Percentiles rank a stretch among this genome's conserved stretches.
Conservation (phyloP, 768 basidiomycete species). For the Paxillus rubicundulus region DNA sequence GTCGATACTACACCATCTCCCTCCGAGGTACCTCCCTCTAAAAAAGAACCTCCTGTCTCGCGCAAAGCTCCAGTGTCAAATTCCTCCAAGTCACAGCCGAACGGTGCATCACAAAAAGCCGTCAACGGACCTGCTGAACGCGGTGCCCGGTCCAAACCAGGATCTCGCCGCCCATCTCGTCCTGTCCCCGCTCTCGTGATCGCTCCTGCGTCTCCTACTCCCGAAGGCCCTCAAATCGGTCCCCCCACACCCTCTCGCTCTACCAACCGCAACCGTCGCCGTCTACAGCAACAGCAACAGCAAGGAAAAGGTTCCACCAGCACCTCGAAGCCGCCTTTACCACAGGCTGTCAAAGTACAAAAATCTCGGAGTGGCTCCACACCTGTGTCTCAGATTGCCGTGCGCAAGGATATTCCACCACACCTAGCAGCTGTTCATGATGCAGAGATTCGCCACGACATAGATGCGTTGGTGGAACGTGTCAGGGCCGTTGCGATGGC, state of each 20-base stretch:
- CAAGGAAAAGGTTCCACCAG: constrained; percentile 31
- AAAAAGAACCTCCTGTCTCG: constrained; percentile 8
- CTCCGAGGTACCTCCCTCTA: constrained; percentile 12
- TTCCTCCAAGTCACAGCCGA: constrained; percentile 17
- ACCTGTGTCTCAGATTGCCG: constrained; percentile 26
- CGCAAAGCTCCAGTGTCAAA: constrained; percentile 16
- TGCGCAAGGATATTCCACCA: constrained; percentile 57
- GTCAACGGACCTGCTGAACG: constrained; percentile 21
- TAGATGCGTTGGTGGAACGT: constrained; percentile 77
- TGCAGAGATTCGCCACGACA: constrained; percentile 55
- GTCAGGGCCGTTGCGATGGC: constrained; percentile 74
- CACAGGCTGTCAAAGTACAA: constrained; percentile 33
- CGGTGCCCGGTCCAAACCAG: constrained; percentile 19
- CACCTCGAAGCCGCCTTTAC: constrained; percentile 14
- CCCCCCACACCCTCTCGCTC: constrained; percentile 40
- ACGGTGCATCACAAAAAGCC: constrained; percentile 22
- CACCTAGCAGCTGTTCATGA: constrained; percentile 43
- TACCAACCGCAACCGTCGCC: constrained; percentile 45
- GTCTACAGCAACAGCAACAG: constrained; percentile 29
- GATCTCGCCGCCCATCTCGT: constrained; percentile 22
- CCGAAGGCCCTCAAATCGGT: constrained; percentile 17
- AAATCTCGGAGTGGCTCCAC: constrained; percentile 28
- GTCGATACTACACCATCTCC: constrained; percentile 19
- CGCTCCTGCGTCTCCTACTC: constrained; percentile 19
- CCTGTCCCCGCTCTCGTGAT: constrained; percentile 19